phyloP scores from a whole-genome alignment of 2,329 filamentous ascomycete species.

The Aureobasidium mangrovei region DNA sequence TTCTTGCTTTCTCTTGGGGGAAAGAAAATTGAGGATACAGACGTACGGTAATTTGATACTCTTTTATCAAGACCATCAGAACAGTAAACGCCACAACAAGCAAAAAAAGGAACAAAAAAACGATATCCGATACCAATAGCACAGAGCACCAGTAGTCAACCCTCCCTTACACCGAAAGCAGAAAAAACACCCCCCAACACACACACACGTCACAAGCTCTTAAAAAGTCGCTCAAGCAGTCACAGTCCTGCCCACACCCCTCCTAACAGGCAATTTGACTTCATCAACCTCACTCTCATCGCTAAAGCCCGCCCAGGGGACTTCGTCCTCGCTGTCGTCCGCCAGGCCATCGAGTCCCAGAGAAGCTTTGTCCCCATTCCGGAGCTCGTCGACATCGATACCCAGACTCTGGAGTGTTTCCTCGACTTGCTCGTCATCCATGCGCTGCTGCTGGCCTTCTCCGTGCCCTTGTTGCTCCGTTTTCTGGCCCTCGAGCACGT shows the following conservation, averaged over 20 bases:
- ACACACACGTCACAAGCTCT: no score
- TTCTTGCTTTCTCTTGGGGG: no score
- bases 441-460: not conserved
- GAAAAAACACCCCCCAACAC: no score
- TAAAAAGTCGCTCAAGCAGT: not conserved
- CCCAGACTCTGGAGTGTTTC: constrained; percentile 35
- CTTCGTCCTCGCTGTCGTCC: constrained; percentile 16
- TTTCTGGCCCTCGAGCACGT: constrained; percentile 75
- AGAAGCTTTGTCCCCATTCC: constrained; percentile 15
- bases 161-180: no score
- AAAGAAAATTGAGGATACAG: no score
- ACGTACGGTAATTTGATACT: no score
- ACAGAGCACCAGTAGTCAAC: no score
- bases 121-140: no score
- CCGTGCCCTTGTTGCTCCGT: constrained; percentile 24
- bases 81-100: no score
- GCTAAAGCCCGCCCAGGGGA: constrained; percentile 15
- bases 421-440: constrained; percentile 33
- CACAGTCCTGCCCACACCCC: not conserved
- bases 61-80: no score
- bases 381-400: constrained; percentile 30
- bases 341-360: constrained; percentile 18
- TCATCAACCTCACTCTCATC: constrained; percentile 22
- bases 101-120: no score
- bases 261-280: not conserved